Evolutionary conservation across 306 rosid species (phyloP).

Genomic region (Bauhinia variegata): DNA sequence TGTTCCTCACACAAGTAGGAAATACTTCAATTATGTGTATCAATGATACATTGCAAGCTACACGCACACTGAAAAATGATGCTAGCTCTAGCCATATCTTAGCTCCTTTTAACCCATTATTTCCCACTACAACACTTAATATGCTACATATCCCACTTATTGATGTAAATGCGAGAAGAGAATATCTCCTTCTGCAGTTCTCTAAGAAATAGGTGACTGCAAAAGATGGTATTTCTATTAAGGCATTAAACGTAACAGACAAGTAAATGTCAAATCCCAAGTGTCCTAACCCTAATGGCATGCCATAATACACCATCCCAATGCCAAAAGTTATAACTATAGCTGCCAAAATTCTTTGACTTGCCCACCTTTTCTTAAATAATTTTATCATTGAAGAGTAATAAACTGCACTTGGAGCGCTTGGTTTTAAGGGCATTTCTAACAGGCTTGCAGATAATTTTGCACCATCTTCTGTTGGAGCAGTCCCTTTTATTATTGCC

Average conservation of each 20-base stretch:
- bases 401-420: background rate
- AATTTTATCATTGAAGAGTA: conserved; percentile 23
- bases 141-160: conserved; percentile 39
- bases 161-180: conserved; percentile 18
- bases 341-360: background rate
- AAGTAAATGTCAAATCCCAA: conserved; percentile 47
- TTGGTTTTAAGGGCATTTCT: background rate
- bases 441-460: background rate
- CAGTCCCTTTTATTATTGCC: background rate
- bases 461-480: background rate
- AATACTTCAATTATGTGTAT: no score
- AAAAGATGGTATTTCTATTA: conserved; percentile 45
- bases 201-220: conserved; percentile 30
- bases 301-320: conserved; percentile 53
- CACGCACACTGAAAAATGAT: conserved; percentile 38
- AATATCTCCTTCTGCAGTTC: conserved; percentile 10
- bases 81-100: conserved; percentile 37
- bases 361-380: conserved; percentile 29
- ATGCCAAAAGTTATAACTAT: conserved; percentile 17
- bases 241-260: conserved; percentile 42
- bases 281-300: conserved; percentile 47
- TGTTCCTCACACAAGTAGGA: no score
- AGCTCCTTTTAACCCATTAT: background rate
- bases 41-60: conserved; percentile 20
- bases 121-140: conserved; percentile 15